A percentile compares a stretch with the other conserved stretches of the same genome.
Conservation (phyloP, 208 protist species). For the Phytomonas francai region DNA sequence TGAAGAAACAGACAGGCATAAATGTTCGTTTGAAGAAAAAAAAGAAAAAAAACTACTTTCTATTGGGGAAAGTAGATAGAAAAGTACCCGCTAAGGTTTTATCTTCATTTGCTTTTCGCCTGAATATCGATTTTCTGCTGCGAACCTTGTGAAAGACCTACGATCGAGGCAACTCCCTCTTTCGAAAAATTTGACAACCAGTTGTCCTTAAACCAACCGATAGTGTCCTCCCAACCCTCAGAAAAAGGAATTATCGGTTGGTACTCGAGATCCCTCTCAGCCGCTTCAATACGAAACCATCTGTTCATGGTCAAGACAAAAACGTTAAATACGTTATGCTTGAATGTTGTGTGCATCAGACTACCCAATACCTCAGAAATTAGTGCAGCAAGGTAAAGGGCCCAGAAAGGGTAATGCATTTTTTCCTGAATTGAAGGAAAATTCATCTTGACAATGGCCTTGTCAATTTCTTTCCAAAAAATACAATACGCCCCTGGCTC, state of each 20-base stretch:
- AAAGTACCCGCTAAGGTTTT: not conserved
- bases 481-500: conserved; percentile 82
- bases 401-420: conserved; percentile 81
- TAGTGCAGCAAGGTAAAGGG: conserved; percentile 82
- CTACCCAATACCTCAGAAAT: conserved; percentile 63
- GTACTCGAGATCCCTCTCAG: conserved; percentile 82
- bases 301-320: conserved; percentile 94
- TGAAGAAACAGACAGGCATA: not conserved
- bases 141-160: conserved; percentile 59
- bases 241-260: conserved; percentile 83
- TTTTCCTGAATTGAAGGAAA: conserved; percentile 79
- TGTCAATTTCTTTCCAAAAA: conserved; percentile 91
- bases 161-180: conserved; percentile 48
- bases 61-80: not conserved
- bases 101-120: conserved; percentile 16
- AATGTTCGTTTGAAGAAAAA: conserved; percentile 1
- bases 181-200: conserved; percentile 84
- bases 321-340: conserved; percentile 92
- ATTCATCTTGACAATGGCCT: conserved; percentile 84
- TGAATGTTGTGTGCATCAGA: conserved; percentile 77
- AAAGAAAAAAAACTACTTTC: conserved; percentile 4
- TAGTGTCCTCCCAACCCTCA: conserved; percentile 85
- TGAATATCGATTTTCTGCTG: conserved; percentile 91
- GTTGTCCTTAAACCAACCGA: conserved; percentile 85
- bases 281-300: conserved; percentile 90